Conservation (phyloP, 2,329 filamentous ascomycete genomes). For the Neonectria magnoliae region DNA sequence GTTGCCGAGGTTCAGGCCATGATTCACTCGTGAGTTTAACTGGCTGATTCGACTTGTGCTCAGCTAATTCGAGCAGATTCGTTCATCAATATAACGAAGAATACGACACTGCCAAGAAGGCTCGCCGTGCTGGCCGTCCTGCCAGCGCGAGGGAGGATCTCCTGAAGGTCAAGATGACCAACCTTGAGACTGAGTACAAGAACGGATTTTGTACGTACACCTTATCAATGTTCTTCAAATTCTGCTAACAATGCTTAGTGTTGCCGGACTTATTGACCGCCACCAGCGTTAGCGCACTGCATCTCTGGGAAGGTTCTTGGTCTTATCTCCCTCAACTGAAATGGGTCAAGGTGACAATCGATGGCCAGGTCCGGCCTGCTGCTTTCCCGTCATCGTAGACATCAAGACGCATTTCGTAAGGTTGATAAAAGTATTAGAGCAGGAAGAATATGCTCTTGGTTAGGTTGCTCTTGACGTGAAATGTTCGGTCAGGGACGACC, state of each 20-base stretch:
- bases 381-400: constrained; percentile 75
- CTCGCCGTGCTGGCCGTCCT: constrained; percentile 81
- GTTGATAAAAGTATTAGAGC: background rate
- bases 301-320: constrained; percentile 87
- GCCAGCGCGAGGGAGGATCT: constrained; percentile 80
- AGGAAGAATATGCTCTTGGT: background rate
- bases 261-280: constrained; percentile 79
- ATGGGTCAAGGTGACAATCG: constrained; percentile 78
- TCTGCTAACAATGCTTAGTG: constrained; percentile 53
- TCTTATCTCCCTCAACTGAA: constrained; percentile 77
- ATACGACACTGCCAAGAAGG: constrained; percentile 70
- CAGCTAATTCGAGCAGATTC: constrained; percentile 55
- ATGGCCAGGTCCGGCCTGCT: constrained; percentile 72
- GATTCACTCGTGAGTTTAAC: constrained; percentile 65
- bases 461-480: constrained; percentile 23
- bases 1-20: constrained; percentile 67
- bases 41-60: background rate
- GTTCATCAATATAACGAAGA: constrained; percentile 78
- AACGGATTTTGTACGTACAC: constrained; percentile 78
- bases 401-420: background rate
- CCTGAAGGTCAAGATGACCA: constrained; percentile 74
- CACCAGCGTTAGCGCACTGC: constrained; percentile 72
- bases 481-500: background rate
- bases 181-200: constrained; percentile 81
- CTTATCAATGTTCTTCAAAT: background rate